Evolutionary conservation across 116 monocot genomes (phyloP).

Genomic region (Iris pallida): DNA sequence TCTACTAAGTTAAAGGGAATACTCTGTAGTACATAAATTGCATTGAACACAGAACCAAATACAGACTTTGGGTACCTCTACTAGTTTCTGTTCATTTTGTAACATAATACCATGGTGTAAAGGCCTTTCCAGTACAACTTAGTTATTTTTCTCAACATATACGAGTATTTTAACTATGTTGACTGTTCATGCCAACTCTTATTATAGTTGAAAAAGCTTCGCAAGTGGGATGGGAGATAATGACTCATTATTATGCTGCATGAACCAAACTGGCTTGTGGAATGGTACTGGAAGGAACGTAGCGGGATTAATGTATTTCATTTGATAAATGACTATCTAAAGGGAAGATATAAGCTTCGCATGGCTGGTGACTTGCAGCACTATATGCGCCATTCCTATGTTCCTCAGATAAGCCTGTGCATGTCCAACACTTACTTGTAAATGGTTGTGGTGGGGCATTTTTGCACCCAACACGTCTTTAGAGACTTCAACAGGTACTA

Average conservation of each 20-base stretch:
- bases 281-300: conserved; percentile 88
- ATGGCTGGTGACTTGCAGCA: conserved; percentile 98
- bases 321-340: conserved; percentile 76
- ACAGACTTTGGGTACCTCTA: too few relatives aligned
- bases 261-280: conserved; percentile 97
- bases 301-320: conserved; percentile 82
- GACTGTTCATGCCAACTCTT: background rate
- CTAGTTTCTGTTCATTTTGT: too few relatives aligned
- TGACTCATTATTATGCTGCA: conserved; percentile 91
- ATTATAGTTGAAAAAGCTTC: conserved; percentile 11
- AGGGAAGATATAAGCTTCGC: conserved; percentile 84
- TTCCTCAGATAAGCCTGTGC: conserved; percentile 44
- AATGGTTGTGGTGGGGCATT: conserved; percentile 99
- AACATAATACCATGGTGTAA: too few relatives aligned
- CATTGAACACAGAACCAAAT: too few relatives aligned
- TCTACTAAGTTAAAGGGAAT: too few relatives aligned
- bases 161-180: background rate
- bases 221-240: conserved; percentile 67
- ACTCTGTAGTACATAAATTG: too few relatives aligned
- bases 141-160: too few relatives aligned
- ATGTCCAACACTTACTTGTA: conserved; percentile 84
- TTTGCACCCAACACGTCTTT: conserved; percentile 94
- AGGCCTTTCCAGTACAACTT: too few relatives aligned
- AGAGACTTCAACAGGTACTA: conserved; percentile 68
- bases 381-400: conserved; percentile 91